Base-by-base conservation (phyloP, 2,329 filamentous ascomycete genomes). In the Penicillium freii region DNA sequence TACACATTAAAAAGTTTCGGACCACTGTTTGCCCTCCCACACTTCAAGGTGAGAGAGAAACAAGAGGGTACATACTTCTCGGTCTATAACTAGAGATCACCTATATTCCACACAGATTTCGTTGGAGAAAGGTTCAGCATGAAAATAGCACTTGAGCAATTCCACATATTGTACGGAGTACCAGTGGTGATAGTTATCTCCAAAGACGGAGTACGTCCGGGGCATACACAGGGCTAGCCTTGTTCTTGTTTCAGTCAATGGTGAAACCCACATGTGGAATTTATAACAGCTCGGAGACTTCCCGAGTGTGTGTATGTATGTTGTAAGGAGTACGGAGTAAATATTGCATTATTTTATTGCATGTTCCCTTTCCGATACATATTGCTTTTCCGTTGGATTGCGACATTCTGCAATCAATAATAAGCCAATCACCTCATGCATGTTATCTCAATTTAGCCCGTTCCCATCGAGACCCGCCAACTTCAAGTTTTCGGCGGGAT, bases 351-450 rank as follows among this genome's bases (percentile, higher is more conserved):
- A 19, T 27, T 49, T 2, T 13, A 19, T 25, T 38, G 15, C 9
- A 11, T 49, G 8, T 27, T 38, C 13, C 21, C 21, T 19, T 8
- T 19, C 4, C 4, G 15, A 44, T 27, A 19, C 13, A 39, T 27
- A 49, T 10, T 49, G 8, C 44, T 23, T 34, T 33, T 19, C n/a
- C 23, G 5, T 10, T 33, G 10, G 21, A 38, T 29, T 4, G 13
- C 8, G 19, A 31, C 40, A 29, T 19, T 10, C 23, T 42, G 40
- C 33, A 49, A 9, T n/a, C n/a, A 11, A 3, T 7, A 33, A 45
- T 33, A 25, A 34, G 5, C 47, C 54, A 56, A 56, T 56, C 33
- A 51, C 11, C 23, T 51, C 25, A 15, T 54, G 43, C 42, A 40
- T 40, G 25, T 5, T 15, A 36, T 45, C 38, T 29, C 21, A 9